Evolutionary conservation across 2,329 filamentous ascomycete genomes (phyloP), one percentile per base, ranked within the genome.

Genomic region (Cercospora nicotianae): DNA sequence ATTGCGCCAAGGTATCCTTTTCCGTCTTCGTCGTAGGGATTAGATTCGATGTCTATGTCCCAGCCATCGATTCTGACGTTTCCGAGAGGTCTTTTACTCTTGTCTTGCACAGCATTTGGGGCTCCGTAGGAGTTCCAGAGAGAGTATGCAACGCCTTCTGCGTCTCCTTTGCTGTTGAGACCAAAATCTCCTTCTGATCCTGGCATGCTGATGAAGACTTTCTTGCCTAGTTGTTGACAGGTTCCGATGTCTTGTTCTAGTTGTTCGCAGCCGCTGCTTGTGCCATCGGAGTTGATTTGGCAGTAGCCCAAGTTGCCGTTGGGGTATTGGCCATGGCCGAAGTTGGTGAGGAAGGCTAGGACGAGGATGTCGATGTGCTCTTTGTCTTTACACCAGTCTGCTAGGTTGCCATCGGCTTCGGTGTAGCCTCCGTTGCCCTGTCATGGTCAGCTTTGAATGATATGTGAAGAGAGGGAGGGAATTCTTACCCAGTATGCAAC

Each of bases 41-140:
- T 30, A 7, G 66, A 66, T 73, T 84, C 83, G 48, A 84, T 78
- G 64, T 84, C 83, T 51, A 84, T 80, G 72, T 85, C 83, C 72
- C 81, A 85, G n/a, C 83, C 82, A 70, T 86, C 82, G 55, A 87
- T 80, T 5, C 81, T 75, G n/a, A 53, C 53, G 77, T n/a, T 77
- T 74, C 12, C 74, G 73, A 3, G 63, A 70, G 64, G 67, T 51
- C 64, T 42, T 20, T 53, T 45, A 13, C 42, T 60, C 26, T 26
- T 45, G 3, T 53, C 30, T 18, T 39, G 31, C 4, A 60, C 53
- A 7, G 51, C 62, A 20, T 16, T 28, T 8, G 28, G 45, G 8
- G 28, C 73, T 77, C 79, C 82, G 66, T 82, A 83, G 0, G 79
- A 74, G 16, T 81, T 75, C 81, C 81, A 83, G 7, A 83, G 75